Base-by-base conservation (phyloP, 768 basidiomycete species). In the Hydnomerulius pinastri region DNA sequence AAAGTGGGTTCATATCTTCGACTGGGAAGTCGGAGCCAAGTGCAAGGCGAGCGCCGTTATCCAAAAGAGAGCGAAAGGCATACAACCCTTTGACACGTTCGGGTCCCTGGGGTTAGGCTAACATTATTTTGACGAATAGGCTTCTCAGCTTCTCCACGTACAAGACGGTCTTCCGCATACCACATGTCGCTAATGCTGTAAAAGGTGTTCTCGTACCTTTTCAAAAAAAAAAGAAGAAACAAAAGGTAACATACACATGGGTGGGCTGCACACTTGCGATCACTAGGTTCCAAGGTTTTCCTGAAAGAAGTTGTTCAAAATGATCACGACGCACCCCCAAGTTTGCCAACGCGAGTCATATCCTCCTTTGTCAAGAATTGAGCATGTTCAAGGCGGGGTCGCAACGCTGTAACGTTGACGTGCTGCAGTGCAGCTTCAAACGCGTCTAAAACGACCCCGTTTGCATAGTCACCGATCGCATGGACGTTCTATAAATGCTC, bases 21-120 rank as follows among this genome's bases (percentile, higher is more conserved):
- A 98, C 91, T 1, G 94, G 94, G 55, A 89, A 90, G 70, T 96
- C 93, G 4, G 90, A 91, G 12, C 95, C 93, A 20, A 96, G 69
- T 2, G 88, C 82, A 47, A 94, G 83, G 49, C 80, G 71, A 47
- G 83, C 82, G 41, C 83, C 83, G 48, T 76, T 78, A 58, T 85
- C 77, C 28, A 87, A 62, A 24, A 89, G 73, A 37, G 85, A 81
- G 17, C 85, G 82, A 78, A 95, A 97, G 0, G 94, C 92, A 61
- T 97, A 97, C 4, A 95, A 77, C 8, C 81, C 78, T 62, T 89
- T 90, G 41, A 96, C 82, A 37, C 95, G 81, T 56, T 92, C 86
- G 13, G 86, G 80, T 6, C 94, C 92, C 90, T 86, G 40, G 23
- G 10, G 23, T 27, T 32, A 13, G 35, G 17, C 11, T 9, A 23